A percentile compares a stretch with the other conserved stretches of the same genome.
These are phyloP conservation scores for Sclerotinia glacialis DNA, from an alignment of 2,329 filamentous ascomycete genomes.

Conservation along the genomic window DNA sequence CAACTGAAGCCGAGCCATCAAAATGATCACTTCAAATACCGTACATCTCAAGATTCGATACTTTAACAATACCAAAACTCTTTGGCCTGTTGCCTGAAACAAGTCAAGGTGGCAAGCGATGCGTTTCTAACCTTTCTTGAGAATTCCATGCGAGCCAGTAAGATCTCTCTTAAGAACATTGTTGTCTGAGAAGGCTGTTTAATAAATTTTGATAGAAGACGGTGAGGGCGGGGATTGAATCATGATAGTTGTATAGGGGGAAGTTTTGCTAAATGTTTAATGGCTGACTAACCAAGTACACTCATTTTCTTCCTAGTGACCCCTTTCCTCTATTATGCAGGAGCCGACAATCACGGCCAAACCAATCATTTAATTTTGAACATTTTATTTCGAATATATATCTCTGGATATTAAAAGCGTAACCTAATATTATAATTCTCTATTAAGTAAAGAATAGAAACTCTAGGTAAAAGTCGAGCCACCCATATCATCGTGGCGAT, in stretches of 20 bases:
- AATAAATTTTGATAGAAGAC: not conserved
- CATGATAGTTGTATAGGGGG: not conserved
- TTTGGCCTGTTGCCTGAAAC: conserved; percentile 5
- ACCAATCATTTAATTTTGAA: not conserved
- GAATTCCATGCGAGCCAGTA: conserved; percentile 5
- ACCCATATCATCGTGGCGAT: not conserved
- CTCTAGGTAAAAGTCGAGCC: not conserved
- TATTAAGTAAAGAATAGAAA: not conserved
- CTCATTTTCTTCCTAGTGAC: not conserved
- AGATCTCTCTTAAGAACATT: not conserved
- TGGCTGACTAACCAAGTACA: not conserved
- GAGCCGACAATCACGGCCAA: not conserved
- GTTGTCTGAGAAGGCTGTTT: not conserved
- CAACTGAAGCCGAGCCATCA: not conserved
- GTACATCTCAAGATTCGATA: not conserved
- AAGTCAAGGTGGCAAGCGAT: not conserved
- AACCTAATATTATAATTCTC: not conserved
- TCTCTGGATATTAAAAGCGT: not conserved
- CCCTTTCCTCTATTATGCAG: not conserved
- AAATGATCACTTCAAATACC: not conserved
- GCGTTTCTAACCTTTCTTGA: not conserved
- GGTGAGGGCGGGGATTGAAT: not conserved
- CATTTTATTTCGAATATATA: not conserved
- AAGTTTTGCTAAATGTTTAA: not conserved
- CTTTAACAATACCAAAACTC: conserved; percentile 5